Evolutionary conservation across 495 filamentous ascomycete species (phyloP).

Genomic region (Cryomyces minteri): DNA sequence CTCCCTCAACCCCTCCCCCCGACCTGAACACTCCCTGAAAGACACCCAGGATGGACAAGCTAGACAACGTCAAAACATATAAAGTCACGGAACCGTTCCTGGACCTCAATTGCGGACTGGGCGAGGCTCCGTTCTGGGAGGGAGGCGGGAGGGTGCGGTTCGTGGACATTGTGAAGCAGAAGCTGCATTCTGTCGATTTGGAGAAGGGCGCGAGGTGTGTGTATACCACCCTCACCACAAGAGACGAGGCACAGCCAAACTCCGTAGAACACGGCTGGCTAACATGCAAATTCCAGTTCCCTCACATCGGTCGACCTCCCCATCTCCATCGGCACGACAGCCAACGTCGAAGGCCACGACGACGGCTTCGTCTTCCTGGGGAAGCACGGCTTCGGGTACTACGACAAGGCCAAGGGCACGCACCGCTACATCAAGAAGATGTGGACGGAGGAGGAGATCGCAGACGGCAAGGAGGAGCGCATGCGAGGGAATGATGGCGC

Average conservation of each 20-base stretch:
- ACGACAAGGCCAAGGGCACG: slow-evolving; percentile 47
- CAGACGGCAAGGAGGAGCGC: slow-evolving; percentile 14
- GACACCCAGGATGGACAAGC: too few species aligned
- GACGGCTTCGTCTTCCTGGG: slow-evolving; percentile 55
- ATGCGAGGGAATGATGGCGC: slow-evolving; percentile 65
- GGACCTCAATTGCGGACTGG: slow-evolving; percentile 49
- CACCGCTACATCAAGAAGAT: slow-evolving; percentile 40
- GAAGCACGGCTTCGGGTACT: slow-evolving; percentile 62
- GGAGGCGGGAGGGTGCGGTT: slow-evolving; percentile 51
- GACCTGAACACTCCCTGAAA: too few species aligned
- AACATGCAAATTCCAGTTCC: too few species aligned
- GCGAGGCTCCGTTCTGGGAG: slow-evolving; percentile 75
- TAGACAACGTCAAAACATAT: too few species aligned
- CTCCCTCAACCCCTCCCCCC: too few species aligned
- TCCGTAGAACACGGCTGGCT: too few species aligned
- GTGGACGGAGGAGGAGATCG: slow-evolving; percentile 31
- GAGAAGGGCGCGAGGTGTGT: slow-evolving; percentile 24
- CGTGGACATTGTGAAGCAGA: slow-evolving; percentile 71
- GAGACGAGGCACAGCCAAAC: too few species aligned
- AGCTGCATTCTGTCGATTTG: slow-evolving; percentile 58
- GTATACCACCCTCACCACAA: too few species aligned
- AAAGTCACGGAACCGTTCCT: slow-evolving; percentile 44
- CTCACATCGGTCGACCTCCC: too few species aligned
- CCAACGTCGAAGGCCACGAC: slow-evolving; percentile 56
- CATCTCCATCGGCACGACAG: slow-evolving; percentile 39